Evolutionary conservation across 306 rosid species (phyloP).

Genomic region (Urtica urens): DNA sequence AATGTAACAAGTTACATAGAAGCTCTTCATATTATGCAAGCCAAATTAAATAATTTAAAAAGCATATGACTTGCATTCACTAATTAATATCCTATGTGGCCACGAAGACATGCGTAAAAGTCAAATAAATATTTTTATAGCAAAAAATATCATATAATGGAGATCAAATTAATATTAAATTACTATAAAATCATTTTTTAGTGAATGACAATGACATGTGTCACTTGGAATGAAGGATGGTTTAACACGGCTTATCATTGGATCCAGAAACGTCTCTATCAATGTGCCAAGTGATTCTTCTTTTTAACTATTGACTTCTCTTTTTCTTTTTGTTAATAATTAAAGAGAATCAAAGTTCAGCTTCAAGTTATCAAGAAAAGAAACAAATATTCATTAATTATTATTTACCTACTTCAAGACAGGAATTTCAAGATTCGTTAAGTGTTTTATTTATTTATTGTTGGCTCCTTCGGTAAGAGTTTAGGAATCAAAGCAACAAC

Average conservation of each 20-base stretch:
- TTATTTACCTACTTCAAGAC: no score
- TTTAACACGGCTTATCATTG: background rate
- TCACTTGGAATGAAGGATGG: constrained; percentile 3
- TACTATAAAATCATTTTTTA: background rate
- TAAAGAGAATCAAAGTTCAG: no score
- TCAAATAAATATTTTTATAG: background rate
- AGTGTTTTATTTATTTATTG: background rate
- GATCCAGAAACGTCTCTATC: constrained; percentile 1
- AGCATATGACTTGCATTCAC: no score
- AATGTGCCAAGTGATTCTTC: background rate
- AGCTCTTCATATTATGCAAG: no score
- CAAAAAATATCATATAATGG: no score
- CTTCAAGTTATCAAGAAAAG: no score
- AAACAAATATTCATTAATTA: no score
- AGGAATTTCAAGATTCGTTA: background rate
- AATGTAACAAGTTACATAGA: no score
- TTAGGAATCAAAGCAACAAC: background rate
- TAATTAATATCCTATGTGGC: no score
- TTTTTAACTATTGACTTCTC: background rate
- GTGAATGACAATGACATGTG: background rate
- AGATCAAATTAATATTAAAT: no score
- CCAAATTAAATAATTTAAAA: no score
- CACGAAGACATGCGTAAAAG: background rate
- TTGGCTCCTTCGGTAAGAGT: background rate
- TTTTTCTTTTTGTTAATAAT: no score